Base-by-base conservation (phyloP, 1,284 basidiomycete species). In the Sphagnurus paluster region DNA sequence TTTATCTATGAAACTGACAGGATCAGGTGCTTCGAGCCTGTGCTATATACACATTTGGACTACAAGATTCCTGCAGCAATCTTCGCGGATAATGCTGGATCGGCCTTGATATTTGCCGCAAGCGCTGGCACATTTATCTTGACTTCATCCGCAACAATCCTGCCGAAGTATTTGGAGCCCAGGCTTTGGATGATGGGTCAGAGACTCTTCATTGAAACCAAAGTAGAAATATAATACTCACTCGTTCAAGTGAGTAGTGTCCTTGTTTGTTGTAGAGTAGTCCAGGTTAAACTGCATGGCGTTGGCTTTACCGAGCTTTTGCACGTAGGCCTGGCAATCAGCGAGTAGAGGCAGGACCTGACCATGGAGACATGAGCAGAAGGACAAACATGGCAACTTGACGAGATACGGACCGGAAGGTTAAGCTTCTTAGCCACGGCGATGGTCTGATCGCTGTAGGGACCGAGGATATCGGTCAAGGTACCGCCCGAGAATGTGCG, bases 381-480 rank as follows among this genome's bases (percentile, higher is more conserved):
- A n/a, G n/a, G n/a, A n/a, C n/a, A n/a, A n/a, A n/a, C n/a, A n/a
- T n/a, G n/a, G n/a, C n/a, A n/a, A n/a, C n/a, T n/a, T n/a, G n/a
- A n/a, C 14, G 34, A 2, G 19, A 3, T 28, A 29, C 42, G 16
- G 13, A 44, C 34, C n/a, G 42, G 42, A 6, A 38, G 20, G 9
- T 36, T 28, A 3, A 37, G 34, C 21, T 37, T 44, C 33, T 37
- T 44, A 13, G 42, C 42, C 2, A 44, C 35, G 25, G 33, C 42
- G 26, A 44, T 38, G 25, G 42, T 44, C 25, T 44, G 42, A 20
- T 5, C 14, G 14, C 42, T 37, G 17, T 44, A 37, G 1, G 42
- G 42, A 8, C 35, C 42, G 2, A 44, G 26, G 42, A 44, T 44
- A 26, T 44, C 42, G 10, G 42, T 44, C 25, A 44, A 44, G n/a